Evolutionary conservation across 805 yeast species (phyloP).

Genomic region (Saccharomycopsis vini): DNA sequence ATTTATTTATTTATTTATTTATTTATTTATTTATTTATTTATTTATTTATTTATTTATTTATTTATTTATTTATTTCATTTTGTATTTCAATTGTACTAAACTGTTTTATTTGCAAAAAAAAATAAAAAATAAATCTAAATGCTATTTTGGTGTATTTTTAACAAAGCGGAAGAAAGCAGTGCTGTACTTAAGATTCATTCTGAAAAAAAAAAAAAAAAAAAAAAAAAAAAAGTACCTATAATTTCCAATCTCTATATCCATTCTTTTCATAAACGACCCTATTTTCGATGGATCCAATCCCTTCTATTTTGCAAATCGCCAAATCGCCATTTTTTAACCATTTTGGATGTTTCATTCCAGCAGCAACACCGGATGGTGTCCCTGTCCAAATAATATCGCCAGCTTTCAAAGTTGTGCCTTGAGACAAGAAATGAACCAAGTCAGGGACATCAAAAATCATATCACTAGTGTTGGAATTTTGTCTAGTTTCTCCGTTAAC

Average conservation of each 20-base stretch:
- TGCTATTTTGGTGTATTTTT: too few species aligned
- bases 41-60: too few species aligned
- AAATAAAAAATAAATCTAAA: too few species aligned
- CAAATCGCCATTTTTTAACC: slow-evolving; percentile 37
- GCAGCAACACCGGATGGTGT: slow-evolving; percentile 49
- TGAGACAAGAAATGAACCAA: slow-evolving; percentile 39
- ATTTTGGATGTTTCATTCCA: slow-evolving; percentile 33
- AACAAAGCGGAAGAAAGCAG: too few species aligned
- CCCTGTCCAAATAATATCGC: slow-evolving; percentile 47
- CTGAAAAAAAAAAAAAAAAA: background rate
- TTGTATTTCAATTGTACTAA: too few species aligned
- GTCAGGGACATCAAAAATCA: slow-evolving; percentile 37
- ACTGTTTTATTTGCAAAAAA: too few species aligned
- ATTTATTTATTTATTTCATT: too few species aligned
- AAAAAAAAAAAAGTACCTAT: background rate
- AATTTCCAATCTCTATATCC: slow-evolving; percentile 9
- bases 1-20: too few species aligned
- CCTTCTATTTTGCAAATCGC: slow-evolving; percentile 34
- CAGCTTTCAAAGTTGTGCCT: slow-evolving; percentile 44
- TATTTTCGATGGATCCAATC: slow-evolving; percentile 36
- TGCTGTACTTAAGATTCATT: background rate
- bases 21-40: too few species aligned
- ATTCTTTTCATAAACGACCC: slow-evolving; percentile 27
- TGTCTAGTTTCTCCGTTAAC: slow-evolving; percentile 44
- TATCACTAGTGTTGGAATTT: slow-evolving; percentile 36